Evolutionary conservation across 2,329 filamentous ascomycete species (phyloP), one percentile per base, ranked within the genome.

Genomic region (Xylaria sp.): DNA sequence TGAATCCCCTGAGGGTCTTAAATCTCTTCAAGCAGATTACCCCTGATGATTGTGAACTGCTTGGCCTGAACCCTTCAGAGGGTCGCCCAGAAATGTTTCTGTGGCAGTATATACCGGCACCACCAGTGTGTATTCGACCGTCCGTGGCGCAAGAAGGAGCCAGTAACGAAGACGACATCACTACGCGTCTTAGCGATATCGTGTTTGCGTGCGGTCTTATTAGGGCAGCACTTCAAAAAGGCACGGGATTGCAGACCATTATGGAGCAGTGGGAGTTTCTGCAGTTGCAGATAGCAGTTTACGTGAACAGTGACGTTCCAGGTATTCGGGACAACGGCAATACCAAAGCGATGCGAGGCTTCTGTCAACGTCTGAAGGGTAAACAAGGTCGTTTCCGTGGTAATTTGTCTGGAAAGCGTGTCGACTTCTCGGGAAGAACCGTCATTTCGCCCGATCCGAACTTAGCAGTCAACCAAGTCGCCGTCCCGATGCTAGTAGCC

Each of bases 201-300:
- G 88, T 97, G 8, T 91, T 95, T 69, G 91, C 95, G 64, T 96
- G 92, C 70, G 89, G 89, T 57, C 85, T 95, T 67, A 91, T 99
- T 63, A 87, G 89, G 54, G 89, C 90, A 19, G 91, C 91, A 0
- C 75, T 97, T 13, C 82, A 88, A 62, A 92, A 91, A 66, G 93
- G 93, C 8, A 90, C 92, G 11, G 86, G 91, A 0, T 83, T 99
- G 1, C 85, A 89, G 65, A 95, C 91, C 0, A 90, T 97, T 59
- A 95, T 97, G 87, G 94, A 99, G 72, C 92, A 96, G 68, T 99
- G 94, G 94, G 94, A 99, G 71, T 97, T 93, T 69, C 79, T 99
- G 62, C 93, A 97, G 71, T 82, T 96, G 7, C 92, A 97, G 70
- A 90, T 97, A 61, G 94, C 93, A 62, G 92, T 97, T 82, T 97